Conservation (phyloP, 2,329 filamentous ascomycete genomes). For the Dendryphion nanum region DNA sequence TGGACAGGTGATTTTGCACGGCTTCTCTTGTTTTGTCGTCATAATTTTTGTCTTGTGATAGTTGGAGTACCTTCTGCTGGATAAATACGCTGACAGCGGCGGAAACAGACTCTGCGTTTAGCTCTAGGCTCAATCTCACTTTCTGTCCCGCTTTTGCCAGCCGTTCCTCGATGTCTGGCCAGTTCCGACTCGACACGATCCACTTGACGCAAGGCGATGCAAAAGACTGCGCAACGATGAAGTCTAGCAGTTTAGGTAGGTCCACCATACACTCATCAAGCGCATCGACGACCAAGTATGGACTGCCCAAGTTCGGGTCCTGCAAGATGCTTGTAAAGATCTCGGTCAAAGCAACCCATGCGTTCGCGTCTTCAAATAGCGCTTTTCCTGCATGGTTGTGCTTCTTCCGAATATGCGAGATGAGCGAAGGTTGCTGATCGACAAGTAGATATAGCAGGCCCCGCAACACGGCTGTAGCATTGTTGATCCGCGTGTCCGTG, state of each 20-base stretch:
- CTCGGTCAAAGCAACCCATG: slow-evolving; percentile 35
- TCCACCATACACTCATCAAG: slow-evolving; percentile 11
- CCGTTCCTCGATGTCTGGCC: slow-evolving; percentile 2
- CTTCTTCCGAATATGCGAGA: slow-evolving; percentile 34
- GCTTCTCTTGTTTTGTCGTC: background rate
- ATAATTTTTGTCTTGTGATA: slow-evolving; percentile 1
- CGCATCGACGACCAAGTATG: slow-evolving; percentile 9
- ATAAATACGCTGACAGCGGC: background rate
- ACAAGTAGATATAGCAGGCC: slow-evolving; percentile 46
- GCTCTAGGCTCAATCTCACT: slow-evolving; percentile 1
- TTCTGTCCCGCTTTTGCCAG: background rate
- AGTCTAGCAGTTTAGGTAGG: slow-evolving; percentile 4
- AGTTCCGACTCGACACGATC: slow-evolving; percentile 1
- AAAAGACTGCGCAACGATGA: slow-evolving; percentile 4
- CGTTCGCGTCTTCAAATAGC: slow-evolving; percentile 44
- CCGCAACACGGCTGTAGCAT: slow-evolving; percentile 41
- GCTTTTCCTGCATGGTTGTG: slow-evolving; percentile 35
- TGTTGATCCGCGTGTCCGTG: slow-evolving; percentile 39
- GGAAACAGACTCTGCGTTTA: background rate
- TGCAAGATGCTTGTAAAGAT: slow-evolving; percentile 43
- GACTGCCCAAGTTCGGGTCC: slow-evolving; percentile 19
- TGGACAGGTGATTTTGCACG: slow-evolving; percentile 1
- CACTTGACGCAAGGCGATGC: slow-evolving; percentile 1
- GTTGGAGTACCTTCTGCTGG: background rate
- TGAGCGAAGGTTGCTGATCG: slow-evolving; percentile 29